Base-by-base conservation (phyloP, 1,284 basidiomycete species). In the Ustilago hordei region DNA sequence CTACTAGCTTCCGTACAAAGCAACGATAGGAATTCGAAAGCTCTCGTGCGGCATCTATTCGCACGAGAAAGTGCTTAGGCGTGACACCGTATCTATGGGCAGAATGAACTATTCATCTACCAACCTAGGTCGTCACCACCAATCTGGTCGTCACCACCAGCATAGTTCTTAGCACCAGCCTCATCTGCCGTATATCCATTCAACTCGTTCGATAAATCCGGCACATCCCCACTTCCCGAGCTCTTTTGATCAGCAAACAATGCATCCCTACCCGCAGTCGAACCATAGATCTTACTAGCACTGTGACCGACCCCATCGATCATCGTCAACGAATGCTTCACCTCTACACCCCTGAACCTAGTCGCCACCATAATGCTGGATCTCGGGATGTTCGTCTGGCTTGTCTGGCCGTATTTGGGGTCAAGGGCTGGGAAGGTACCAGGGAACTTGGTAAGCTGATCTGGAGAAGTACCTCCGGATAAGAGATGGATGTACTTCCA, bases 401-500 rank as follows among this genome's bases (percentile, higher is more conserved):
- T 53, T 1, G 58, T 74, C 3, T 35, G 13, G 6, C 45, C 56
- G 31, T 64, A 58, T 36, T 59, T 57, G 17, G 64, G 52, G 13
- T 78, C 65, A 4, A 82, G 50, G 5, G 60, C 50, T 1, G 75
- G 69, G 64, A 83, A 83, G 28, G 60, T 60, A 11, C 81, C 81
- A 0, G 80, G 80, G 28, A 79, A 81, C 17, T 58, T 55, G 1
- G 34, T 47, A 6, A 74, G 47, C 19, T 55, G 31, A 12, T 59
- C 41, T 3, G 57, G 47, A 8, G 62, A 36, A 11, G 50, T 23
- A 8, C 35, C 60, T 11, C 73, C 71, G 2, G 69, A 64, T 19
- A 84, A 61, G 8, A 80, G 58, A 39, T 84, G 67, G 52, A 83
- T 64, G 57, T 84, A 84, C 55, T 82, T 81, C 81, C 81, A 84